These are phyloP conservation scores for Pythium apleroticum DNA, from an alignment of 352 stramenopile genomes.

Conservation along the genomic window DNA sequence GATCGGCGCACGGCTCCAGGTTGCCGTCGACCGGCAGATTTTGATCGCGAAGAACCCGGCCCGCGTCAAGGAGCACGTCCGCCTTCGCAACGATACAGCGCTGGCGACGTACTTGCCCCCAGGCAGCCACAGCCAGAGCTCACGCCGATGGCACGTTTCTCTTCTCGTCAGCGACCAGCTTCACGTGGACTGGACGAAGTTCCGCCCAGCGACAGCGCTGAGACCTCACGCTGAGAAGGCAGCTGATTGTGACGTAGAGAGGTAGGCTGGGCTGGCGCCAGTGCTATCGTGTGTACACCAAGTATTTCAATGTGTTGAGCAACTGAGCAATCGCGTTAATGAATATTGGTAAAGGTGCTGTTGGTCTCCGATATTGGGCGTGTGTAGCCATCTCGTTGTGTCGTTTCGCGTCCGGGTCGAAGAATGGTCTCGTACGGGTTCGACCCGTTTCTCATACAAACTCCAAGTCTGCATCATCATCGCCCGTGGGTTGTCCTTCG, in stretches of 20 bases:
- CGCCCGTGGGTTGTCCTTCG: neutral
- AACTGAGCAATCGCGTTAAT: neutral
- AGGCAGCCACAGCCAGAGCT: no score
- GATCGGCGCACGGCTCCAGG: constrained; percentile 9
- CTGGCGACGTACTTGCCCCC: neutral
- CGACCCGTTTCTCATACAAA: constrained; percentile 1
- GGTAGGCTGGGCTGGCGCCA: neutral
- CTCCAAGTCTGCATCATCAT: neutral
- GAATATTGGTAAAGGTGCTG: neutral
- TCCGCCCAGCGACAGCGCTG: neutral
- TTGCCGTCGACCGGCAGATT: constrained; percentile 13
- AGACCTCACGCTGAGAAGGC: neutral
- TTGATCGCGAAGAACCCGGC: constrained; percentile 10
- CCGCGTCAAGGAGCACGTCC: constrained; percentile 8
- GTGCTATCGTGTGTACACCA: neutral
- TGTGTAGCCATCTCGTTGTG: neutral
- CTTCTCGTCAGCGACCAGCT: constrained; percentile 22
- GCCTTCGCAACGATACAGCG: constrained; percentile 12
- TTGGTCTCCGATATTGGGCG: neutral
- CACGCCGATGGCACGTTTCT: constrained; percentile 13
- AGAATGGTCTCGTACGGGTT: no score
- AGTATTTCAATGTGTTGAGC: neutral
- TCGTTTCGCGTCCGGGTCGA: neutral
- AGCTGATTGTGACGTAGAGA: constrained; percentile 1
- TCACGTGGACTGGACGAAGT: constrained; percentile 6